phyloP scores from a whole-genome alignment of 139 green algal species.

The Gonium pectorale region DNA sequence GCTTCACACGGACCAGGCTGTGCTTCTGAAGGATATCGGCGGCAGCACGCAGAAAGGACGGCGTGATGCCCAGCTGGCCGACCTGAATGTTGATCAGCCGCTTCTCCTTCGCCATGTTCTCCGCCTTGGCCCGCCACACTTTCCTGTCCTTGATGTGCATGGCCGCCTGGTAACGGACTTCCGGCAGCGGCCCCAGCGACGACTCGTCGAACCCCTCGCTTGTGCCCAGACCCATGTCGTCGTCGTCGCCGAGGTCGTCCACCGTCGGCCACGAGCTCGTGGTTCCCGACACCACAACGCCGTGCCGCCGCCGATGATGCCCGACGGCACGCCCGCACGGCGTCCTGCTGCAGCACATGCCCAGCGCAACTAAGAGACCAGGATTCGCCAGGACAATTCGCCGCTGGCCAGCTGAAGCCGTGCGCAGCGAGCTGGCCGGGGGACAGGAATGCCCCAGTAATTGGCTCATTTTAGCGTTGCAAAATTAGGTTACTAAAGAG shows the following conservation, averaged over 20 bases:
- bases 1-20: slow-evolving; percentile 59
- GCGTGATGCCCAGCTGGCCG: slow-evolving; percentile 61
- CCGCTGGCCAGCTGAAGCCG: too few species aligned
- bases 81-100: slow-evolving; percentile 40
- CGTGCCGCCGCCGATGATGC: too few species aligned
- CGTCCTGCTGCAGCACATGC: background rate
- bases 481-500: too few species aligned
- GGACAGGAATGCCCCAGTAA: too few species aligned
- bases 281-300: too few species aligned
- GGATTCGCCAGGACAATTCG: too few species aligned
- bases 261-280: too few species aligned
- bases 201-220: background rate
- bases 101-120: slow-evolving; percentile 54
- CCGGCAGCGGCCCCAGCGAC: slow-evolving; percentile 30
- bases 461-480: too few species aligned
- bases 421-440: too few species aligned
- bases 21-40: slow-evolving; percentile 58
- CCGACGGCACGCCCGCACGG: too few species aligned
- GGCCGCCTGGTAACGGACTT: slow-evolving; percentile 15
- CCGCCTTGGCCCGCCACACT: slow-evolving; percentile 22
- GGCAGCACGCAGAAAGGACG: slow-evolving; percentile 43
- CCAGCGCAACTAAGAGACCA: background rate
- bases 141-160: slow-evolving; percentile 50
- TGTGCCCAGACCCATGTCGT: background rate
- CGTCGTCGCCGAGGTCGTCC: background rate